Base-by-base conservation (phyloP, 2,329 filamentous ascomycete species). In the Lasiodiplodia hormozganensis region DNA sequence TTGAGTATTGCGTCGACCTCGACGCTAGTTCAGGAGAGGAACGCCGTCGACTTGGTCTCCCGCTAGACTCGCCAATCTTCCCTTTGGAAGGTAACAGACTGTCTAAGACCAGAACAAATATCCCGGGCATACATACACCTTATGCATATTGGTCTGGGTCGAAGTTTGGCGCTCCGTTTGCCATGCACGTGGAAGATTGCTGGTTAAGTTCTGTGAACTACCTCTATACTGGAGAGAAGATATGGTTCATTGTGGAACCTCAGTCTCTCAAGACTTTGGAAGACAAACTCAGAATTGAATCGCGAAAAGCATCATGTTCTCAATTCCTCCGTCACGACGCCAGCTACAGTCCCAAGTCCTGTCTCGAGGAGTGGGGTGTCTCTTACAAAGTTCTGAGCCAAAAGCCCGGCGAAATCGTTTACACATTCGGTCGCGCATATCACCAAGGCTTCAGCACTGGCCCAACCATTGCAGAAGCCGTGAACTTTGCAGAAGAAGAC, bases 371-470 rank as follows among this genome's bases (percentile, higher is more conserved):
- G 18, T 62, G 23, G 58, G 43, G 58, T n/a, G 28, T 62, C 12
- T 21, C n/a, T 25, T 62, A 62, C 21, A 62, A 25, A 16, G 21
- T 62, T 47, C 18, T 62, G 18, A 36, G 58, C 14, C 58, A 51
- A 36, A 25, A 18, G 18, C 58, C 38, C 6, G n/a, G 11, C 21
- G 36, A 62, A n/a, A 28, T 62, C 10, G 18, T 62, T 16, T 25
- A 34, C 36, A 62, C 58, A n/a, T 62, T 43, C 38, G 34, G 34
- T 25, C 16, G 28, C 4, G 43, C 36, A 12, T 62, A 62, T 34
- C 58, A 62, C 47, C 58, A 62, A 47, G 58, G 58, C 18, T 62
- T 62, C 21, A 62, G 58, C 21, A 31, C 43, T 47, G 58, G 58
- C 21, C 18, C 36, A 8, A 62, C 58, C 14, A 18, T 47, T 31